phyloP scores from a whole-genome alignment of 2,329 filamentous ascomycete genomes.

The Trichophyton simii region DNA sequence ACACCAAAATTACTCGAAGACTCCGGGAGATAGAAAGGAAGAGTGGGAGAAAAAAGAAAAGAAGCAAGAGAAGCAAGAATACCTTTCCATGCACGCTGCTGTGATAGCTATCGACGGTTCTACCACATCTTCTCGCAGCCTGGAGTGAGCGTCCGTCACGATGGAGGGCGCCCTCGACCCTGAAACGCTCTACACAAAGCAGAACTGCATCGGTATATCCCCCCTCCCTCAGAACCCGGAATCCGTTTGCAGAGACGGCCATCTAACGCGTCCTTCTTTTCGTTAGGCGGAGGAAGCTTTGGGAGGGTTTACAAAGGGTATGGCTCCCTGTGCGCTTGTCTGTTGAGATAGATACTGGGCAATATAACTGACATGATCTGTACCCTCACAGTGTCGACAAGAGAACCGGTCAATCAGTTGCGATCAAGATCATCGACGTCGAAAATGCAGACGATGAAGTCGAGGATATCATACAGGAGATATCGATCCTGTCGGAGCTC shows the following conservation, averaged over 20 bases:
- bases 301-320: conserved; percentile 98
- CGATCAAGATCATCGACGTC: conserved; percentile 97
- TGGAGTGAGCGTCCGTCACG: not conserved
- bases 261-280: conserved; percentile 3
- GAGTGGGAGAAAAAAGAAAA: not conserved
- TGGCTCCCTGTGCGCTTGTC: conserved; percentile 15
- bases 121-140: not conserved
- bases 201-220: conserved; percentile 63
- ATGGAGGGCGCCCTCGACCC: conserved; percentile 58
- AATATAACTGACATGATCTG: not conserved
- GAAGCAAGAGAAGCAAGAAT: not conserved
- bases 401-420: conserved; percentile 80
- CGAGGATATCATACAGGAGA: conserved; percentile 98
- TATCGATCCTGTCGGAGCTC: conserved; percentile 89
- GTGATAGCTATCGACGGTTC: not conserved
- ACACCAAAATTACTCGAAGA: not conserved
- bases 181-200: conserved; percentile 83
- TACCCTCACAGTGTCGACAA: conserved; percentile 61
- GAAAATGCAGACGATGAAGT: conserved; percentile 99
- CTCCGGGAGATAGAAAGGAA: not conserved
- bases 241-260: not conserved
- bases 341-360: not conserved
- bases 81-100: not conserved
- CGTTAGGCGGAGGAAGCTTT: conserved; percentile 81
- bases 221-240: not conserved